Evolutionary conservation across 2,329 filamentous ascomycete species (phyloP).

Genomic region (Pseudogymnoascus sp.): DNA sequence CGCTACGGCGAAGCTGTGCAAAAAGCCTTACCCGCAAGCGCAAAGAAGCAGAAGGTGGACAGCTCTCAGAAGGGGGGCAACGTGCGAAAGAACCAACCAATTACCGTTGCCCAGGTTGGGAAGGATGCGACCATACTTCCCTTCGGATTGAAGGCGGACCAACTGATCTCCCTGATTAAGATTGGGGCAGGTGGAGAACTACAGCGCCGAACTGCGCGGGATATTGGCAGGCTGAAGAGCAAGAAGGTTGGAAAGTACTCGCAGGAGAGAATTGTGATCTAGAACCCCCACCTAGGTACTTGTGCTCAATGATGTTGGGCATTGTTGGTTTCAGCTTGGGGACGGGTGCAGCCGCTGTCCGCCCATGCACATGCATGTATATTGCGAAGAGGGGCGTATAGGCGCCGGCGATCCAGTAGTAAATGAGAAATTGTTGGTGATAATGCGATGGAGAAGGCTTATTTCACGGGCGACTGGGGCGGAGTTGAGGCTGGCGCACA

Average conservation of each 20-base stretch:
- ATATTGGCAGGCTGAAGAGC: slow-evolving; percentile 69
- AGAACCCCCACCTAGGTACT: slow-evolving; percentile 20
- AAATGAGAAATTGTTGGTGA: slow-evolving; percentile 4
- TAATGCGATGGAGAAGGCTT: neutral
- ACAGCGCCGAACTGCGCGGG: slow-evolving; percentile 57
- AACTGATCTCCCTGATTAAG: slow-evolving; percentile 45
- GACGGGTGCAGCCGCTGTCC: neutral
- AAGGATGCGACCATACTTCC: slow-evolving; percentile 48
- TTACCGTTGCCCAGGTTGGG: slow-evolving; percentile 37
- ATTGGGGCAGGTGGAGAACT: slow-evolving; percentile 62
- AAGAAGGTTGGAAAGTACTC: slow-evolving; percentile 77
- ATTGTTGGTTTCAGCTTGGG: slow-evolving; percentile 6
- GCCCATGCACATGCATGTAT: neutral
- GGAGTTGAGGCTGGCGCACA: neutral
- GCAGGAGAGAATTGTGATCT: slow-evolving; percentile 66
- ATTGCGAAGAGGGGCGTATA: slow-evolving; percentile 6
- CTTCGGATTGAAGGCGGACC: slow-evolving; percentile 58
- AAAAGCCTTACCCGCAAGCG: slow-evolving; percentile 13
- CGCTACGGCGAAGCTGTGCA: slow-evolving; percentile 42
- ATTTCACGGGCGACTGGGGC: neutral
- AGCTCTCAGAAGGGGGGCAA: slow-evolving; percentile 13
- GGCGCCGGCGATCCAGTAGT: slow-evolving; percentile 3
- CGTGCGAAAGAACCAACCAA: slow-evolving; percentile 34
- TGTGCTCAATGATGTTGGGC: slow-evolving; percentile 1
- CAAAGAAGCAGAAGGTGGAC: slow-evolving; percentile 24